Evolutionary conservation across 495 filamentous ascomycete species (phyloP), one percentile per base, ranked within the genome.

Genomic region (Hypoxylon crocopeplum): DNA sequence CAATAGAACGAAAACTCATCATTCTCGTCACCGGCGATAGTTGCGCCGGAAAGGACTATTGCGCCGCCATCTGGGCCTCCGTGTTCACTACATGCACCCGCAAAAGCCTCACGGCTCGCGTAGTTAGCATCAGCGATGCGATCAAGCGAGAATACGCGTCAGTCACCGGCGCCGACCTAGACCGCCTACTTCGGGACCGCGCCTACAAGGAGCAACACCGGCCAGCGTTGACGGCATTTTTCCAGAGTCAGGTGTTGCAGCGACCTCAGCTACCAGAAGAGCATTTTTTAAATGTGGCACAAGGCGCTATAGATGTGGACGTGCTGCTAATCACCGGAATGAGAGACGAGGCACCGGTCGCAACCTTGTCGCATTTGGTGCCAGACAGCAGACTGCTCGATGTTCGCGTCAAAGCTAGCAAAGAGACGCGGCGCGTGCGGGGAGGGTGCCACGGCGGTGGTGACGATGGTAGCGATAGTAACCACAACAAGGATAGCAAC

Each of bases 271-370:
- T 86, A 34, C 79, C 73, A 61, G 76, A 82, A 62, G 77, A 84
- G 66, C 78, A 85, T 72, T 86, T 88, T 64, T 56, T 80, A 30
- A 56, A 77, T 55, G 66, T 79, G 30, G 80, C 86, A 12, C 24
- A 71, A 55, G 41, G 49, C 33, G 75, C 75, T 16, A 64, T 24
- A 56, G 78, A 80, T 73, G 71, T 75, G 15, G 78, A 86, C 55
- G 83, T 86, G 45, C 74, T 87, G 40, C 49, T 88, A 25, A 83
- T 88, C 65, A 87, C 84, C 0, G 86, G 86, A 4, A 84, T 88
- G 82, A 85, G 83, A 76, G 85, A 88, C 53, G 73, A 83, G 63
- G 79, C 82, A 4, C 84, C 84, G 3, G 79, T 88, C 27, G 73
- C 80, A 55, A 44, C 57, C 40, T 78, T 83, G 1, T 82, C 81